Evolutionary conservation across 2,329 filamentous ascomycete species (phyloP).

Genomic region (Ascochyta viciae-villosae): DNA sequence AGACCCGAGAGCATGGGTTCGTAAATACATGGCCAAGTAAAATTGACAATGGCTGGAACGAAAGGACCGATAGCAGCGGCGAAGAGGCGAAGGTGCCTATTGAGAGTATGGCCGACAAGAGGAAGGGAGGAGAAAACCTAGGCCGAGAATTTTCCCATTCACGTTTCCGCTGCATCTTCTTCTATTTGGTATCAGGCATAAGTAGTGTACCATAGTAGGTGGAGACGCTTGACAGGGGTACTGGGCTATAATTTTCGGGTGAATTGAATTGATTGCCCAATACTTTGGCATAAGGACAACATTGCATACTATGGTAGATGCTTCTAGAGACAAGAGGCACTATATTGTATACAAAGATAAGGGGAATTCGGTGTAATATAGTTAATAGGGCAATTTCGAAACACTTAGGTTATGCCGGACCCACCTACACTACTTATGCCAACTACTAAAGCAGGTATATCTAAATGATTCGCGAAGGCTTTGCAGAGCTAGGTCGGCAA

Average conservation of each 20-base stretch:
- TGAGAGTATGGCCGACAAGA: neutral
- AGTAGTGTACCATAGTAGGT: too few relatives aligned
- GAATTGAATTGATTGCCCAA: too few relatives aligned
- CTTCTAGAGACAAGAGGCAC: too few relatives aligned
- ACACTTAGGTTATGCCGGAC: too few relatives aligned
- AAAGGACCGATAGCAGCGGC: neutral
- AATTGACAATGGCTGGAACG: neutral
- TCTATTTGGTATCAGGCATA: neutral
- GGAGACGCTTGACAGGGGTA: too few relatives aligned
- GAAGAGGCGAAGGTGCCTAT: slow-evolving; percentile 1
- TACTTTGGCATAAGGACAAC: too few relatives aligned
- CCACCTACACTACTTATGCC: too few relatives aligned
- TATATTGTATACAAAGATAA: too few relatives aligned
- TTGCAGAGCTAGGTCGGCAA: neutral
- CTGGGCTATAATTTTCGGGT: too few relatives aligned
- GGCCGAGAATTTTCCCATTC: neutral
- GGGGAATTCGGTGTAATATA: too few relatives aligned
- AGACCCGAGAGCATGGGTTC: slow-evolving; percentile 2
- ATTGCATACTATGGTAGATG: too few relatives aligned
- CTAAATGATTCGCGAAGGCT: neutral
- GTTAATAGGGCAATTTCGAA: too few relatives aligned
- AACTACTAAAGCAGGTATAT: neutral
- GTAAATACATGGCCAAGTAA: slow-evolving; percentile 5
- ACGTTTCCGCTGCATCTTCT: neutral
- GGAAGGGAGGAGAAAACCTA: neutral